Percentiles rank a stretch among this genome's conserved stretches.
These are phyloP conservation scores for Quercus parvula DNA, from an alignment of 306 rosid genomes.

Conservation along the genomic window DNA sequence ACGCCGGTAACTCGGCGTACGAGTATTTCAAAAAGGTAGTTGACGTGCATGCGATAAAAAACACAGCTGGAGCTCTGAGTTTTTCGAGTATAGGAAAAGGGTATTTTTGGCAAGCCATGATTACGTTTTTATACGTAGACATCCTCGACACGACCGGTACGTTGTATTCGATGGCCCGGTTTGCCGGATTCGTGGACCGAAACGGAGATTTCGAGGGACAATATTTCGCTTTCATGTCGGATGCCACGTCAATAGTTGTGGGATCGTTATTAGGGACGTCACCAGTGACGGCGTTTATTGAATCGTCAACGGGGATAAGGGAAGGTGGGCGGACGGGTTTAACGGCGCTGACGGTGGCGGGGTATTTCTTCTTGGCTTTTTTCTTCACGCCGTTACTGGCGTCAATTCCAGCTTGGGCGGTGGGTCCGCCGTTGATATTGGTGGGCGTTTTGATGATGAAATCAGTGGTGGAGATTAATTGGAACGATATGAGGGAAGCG, in stretches of 20 bases:
- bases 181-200: constrained; percentile 76
- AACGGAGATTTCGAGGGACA: constrained; percentile 86
- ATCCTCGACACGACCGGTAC: constrained; percentile 89
- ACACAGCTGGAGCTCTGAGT: constrained; percentile 82
- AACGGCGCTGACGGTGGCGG: constrained; percentile 75
- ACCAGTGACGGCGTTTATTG: constrained; percentile 82
- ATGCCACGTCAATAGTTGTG: constrained; percentile 86
- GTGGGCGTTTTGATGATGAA: constrained; percentile 98
- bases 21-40: constrained; percentile 81
- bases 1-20: constrained; percentile 48
- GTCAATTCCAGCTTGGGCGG: constrained; percentile 98
- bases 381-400: constrained; percentile 94
- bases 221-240: constrained; percentile 94
- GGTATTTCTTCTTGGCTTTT: constrained; percentile 64
- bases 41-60: constrained; percentile 65
- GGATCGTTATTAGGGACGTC: constrained; percentile 86
- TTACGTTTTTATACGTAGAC: constrained; percentile 85
- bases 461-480: constrained; percentile 81
- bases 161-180: constrained; percentile 83
- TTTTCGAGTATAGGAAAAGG: constrained; percentile 57
- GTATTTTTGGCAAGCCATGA: constrained; percentile 79
- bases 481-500: constrained; percentile 92
- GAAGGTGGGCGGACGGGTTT: constrained; percentile 96
- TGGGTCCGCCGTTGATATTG: constrained; percentile 92
- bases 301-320: constrained; percentile 88